Conservation (phyloP, 768 basidiomycete genomes). For the Boletus pseudopeckii region DNA sequence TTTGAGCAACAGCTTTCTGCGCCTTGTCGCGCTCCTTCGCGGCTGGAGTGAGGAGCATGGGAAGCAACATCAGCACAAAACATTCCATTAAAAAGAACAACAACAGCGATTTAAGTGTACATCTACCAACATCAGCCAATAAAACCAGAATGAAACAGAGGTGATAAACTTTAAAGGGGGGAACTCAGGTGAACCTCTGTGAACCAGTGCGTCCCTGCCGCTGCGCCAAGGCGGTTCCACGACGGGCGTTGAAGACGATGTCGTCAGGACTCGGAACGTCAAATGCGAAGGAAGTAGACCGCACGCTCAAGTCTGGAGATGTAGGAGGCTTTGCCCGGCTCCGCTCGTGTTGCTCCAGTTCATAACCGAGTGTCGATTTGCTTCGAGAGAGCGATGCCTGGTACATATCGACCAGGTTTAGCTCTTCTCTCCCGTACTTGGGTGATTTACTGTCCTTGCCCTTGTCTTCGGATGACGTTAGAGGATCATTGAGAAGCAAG, state of each 20-base stretch:
- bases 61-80: constrained; percentile 41
- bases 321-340: constrained; percentile 6
- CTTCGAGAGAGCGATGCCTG: constrained; percentile 29
- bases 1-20: constrained; percentile 50
- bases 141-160: constrained; percentile 16
- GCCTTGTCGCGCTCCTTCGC: constrained; percentile 79
- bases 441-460: constrained; percentile 29
- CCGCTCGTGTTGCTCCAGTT: constrained; percentile 9
- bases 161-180: constrained; percentile 9
- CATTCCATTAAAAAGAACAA: constrained; percentile 30
- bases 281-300: constrained; percentile 55
- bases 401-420: constrained; percentile 28
- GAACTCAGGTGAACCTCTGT: constrained; percentile 1
- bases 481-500: constrained; percentile 57
- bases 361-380: constrained; percentile 24
- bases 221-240: constrained; percentile 60
- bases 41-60: constrained; percentile 44
- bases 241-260: constrained; percentile 74
- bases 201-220: constrained; percentile 24
- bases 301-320: constrained; percentile 36
- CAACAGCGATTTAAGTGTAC: constrained; percentile 29
- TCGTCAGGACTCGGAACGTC: constrained; percentile 92
- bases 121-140: constrained; percentile 23
- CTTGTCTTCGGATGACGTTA: constrained; percentile 37
- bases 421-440: constrained; percentile 33